Percentiles rank a stretch among this genome's conserved stretches.
Evolutionary conservation across 2,329 filamentous ascomycete species (phyloP).

Genomic region (Botrytis elliptica): DNA sequence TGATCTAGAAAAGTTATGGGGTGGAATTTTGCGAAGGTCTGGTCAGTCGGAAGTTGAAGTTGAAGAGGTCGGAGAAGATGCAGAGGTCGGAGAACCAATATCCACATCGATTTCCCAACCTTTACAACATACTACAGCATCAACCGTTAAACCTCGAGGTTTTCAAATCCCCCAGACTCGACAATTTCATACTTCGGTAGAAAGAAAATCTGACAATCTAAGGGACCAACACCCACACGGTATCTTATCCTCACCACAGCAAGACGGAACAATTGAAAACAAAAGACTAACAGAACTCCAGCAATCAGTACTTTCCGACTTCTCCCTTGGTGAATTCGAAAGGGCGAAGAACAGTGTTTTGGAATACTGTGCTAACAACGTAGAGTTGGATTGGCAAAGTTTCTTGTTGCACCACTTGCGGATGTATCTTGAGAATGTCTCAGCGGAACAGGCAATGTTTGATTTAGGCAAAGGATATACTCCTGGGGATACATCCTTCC

Average conservation of each 20-base stretch:
- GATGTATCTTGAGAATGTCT: conserved; percentile 36
- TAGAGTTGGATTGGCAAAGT: conserved; percentile 29
- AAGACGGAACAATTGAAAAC: conserved; percentile 19
- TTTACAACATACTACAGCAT: neutral
- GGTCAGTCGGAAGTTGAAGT: conserved; percentile 18
- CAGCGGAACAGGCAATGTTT: conserved; percentile 37
- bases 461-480: conserved; percentile 39
- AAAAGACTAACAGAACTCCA: conserved; percentile 19
- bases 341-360: conserved; percentile 23
- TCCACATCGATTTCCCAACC: neutral
- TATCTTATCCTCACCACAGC: conserved; percentile 9
- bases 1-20: conserved; percentile 64
- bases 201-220: neutral
- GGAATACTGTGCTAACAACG: conserved; percentile 18
- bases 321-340: conserved; percentile 29
- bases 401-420: conserved; percentile 27
- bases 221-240: conserved; percentile 10
- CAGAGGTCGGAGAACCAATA: neutral
- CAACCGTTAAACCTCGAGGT: neutral
- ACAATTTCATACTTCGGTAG: conserved; percentile 26
- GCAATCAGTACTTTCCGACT: conserved; percentile 20
- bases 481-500: conserved; percentile 4
- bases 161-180: conserved; percentile 19
- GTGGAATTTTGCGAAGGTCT: conserved; percentile 34
- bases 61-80: conserved; percentile 5